These are phyloP conservation scores for Triticum turgidum DNA, from an alignment of 176 grass and related monocot species.

Conservation along the genomic window DNA sequence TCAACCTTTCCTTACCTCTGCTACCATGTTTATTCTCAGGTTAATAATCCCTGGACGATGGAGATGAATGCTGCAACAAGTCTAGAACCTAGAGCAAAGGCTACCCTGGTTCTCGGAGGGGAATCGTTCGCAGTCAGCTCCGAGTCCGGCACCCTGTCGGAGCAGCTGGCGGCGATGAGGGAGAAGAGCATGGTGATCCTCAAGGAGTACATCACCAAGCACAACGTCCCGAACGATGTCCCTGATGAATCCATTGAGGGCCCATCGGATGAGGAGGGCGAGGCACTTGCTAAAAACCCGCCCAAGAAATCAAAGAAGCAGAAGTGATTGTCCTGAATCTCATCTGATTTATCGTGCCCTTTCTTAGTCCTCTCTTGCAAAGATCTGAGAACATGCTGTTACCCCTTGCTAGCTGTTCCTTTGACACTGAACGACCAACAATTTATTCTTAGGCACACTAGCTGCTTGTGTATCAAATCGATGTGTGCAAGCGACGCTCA, in stretches of 20 bases:
- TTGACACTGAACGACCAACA: not conserved
- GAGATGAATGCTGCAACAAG: not conserved
- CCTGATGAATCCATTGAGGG: conserved; percentile 69
- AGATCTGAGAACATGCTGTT: not conserved
- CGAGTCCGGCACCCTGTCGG: conserved; percentile 50
- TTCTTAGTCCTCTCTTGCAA: not conserved
- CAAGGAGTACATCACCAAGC: conserved; percentile 70
- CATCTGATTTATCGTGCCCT: not conserved
- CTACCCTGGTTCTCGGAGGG: conserved; percentile 50
- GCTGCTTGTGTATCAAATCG: no score
- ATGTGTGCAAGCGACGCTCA: no score
- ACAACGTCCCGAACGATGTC: conserved; percentile 71
- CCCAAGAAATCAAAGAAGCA: conserved; percentile 80
- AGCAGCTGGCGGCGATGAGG: conserved; percentile 67
- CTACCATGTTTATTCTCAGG: conserved; percentile 4
- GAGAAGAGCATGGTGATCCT: conserved; percentile 89
- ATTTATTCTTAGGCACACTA: no score
- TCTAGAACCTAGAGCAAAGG: conserved; percentile 48
- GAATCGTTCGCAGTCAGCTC: conserved; percentile 56
- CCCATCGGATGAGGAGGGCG: conserved; percentile 40
- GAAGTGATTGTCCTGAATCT: conserved; percentile 25
- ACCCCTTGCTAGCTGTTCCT: not conserved
- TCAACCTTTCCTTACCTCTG: not conserved
- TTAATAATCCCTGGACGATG: conserved; percentile 25
- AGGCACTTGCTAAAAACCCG: conserved; percentile 43